Evolutionary conservation across 768 basidiomycete species (phyloP), one percentile per base, ranked within the genome.

Genomic region (Dioszegia aurantiaca): DNA sequence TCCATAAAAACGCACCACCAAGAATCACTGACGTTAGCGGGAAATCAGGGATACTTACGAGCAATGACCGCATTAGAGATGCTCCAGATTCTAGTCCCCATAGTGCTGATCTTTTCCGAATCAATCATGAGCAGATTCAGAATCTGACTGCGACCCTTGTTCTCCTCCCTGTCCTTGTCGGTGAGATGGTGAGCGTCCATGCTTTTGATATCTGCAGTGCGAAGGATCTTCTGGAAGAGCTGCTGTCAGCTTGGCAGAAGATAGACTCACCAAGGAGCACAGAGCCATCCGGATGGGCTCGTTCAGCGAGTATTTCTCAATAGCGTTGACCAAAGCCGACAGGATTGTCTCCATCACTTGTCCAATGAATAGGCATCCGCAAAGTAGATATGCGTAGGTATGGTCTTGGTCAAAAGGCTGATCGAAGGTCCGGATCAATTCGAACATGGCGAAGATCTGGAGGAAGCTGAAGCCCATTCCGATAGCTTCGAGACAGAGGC

Each of bases 51-150:
- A 5, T 3, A 55, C 40, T 42, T 43, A 45, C 43, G 27, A n/a
- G 54, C 23, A 11, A 43, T 16, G 16, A 45, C 26, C 1, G 63
- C 61, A 40, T 75, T 71, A 2, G 67, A 46, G 9, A 72, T 42
- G 19, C 16, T 39, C 61, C 65, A 70, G 5, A 61, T 45, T n/a
- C 63, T 52, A 8, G 54, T 61, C 2, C 64, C 70, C 37, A 74
- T 53, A 16, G 56, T 53, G 2, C 67, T 65, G 28, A 75, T 58
- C 2, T 53, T 62, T n/a, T 49, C 51, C 2, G 61, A 56, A 60
- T 75, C 73, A 24, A 70, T 68, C 10, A 66, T 67, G 26, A 75
- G 42, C 27, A 75, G 51, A 55, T 75, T 72, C 55, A 75, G 59
- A 19, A 70, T 64, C 43, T 64, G 61, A 45, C 37, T 60, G 21